Evolutionary conservation across 768 basidiomycete genomes (phyloP), one percentile per base, ranked within the genome.

Genomic region (Suillus brevipes): DNA sequence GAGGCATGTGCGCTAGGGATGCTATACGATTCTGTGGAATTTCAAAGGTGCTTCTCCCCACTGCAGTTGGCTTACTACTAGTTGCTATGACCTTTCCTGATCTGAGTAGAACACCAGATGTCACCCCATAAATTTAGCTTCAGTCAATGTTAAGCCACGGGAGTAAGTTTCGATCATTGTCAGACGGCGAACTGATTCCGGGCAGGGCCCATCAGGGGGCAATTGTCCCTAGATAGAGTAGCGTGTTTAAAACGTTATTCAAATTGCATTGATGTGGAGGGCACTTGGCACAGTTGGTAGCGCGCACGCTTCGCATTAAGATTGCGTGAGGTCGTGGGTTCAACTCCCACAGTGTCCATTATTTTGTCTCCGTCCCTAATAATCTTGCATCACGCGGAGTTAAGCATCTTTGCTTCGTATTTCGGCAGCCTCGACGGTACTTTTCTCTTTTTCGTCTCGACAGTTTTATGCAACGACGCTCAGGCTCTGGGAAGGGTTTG

Each of bases 261-360:
- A 1, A 34, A 2, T 10, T 6, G 4, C 1, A 2, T 9, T 12
- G 13, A 13, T 31, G n/a, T 1, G 20, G 18, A 6, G 83, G 83
- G 83, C 83, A 72, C 81, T 84, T 84, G 79, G 83, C 83, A 80
- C 82, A 84, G 83, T 80, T 76, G 83, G 83, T 84, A 84, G 83
- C 82, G 83, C 83, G 83, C 81, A 80, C 78, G 83, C 83, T 84
- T 84, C 82, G 83, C 83, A 59, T 20, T 0, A 2, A 52, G 70
- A 71, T 49, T 84, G 83, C 82, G 78, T 82, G 81, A 84, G 83
- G 82, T 81, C 83, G 80, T 80, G 83, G 81, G 83, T 84, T 84
- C 83, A 73, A 84, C 75, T 81, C 83, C 81, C 83, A 79, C 77
- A 82, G 79, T 74, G 80, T 82, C 81, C 80, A 81, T 47, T 72